These are phyloP conservation scores for Huntiella bhutanensis DNA, from an alignment of 2,329 filamentous ascomycete species.

Conservation along the genomic window DNA sequence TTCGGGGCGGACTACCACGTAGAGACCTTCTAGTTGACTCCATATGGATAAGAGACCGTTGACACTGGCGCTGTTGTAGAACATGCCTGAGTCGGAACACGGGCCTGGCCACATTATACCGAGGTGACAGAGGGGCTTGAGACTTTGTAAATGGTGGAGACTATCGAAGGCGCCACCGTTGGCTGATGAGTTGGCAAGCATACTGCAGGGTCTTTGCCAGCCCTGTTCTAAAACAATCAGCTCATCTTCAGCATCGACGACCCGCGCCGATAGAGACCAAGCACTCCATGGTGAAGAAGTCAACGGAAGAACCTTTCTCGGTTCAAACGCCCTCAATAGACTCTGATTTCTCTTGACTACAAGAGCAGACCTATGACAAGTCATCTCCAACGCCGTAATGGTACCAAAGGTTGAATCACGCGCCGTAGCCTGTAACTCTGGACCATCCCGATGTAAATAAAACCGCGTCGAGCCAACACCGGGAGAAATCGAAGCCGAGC, in stretches of 20 bases:
- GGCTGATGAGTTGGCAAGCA: neutral
- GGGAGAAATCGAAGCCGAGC: neutral
- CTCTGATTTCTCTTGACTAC: neutral
- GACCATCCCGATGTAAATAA: slow-evolving; percentile 8
- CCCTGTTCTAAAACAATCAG: slow-evolving; percentile 9
- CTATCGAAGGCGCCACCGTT: slow-evolving; percentile 3
- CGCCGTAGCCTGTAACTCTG: slow-evolving; percentile 1
- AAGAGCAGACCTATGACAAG: slow-evolving; percentile 1
- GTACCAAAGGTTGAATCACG: slow-evolving; percentile 1
- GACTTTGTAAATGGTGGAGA: slow-evolving; percentile 2
- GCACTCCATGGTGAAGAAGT: slow-evolving; percentile 6
- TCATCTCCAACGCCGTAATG: neutral
- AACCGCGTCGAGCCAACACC: neutral
- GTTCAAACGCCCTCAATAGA: neutral
- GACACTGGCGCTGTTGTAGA: slow-evolving; percentile 2
- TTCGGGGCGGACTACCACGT: slow-evolving; percentile 9
- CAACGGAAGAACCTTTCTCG: neutral
- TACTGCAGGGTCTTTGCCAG: slow-evolving; percentile 8
- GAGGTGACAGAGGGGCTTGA: neutral
- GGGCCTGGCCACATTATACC: slow-evolving; percentile 9
- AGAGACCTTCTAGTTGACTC: slow-evolving; percentile 6
- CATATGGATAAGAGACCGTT: slow-evolving; percentile 2
- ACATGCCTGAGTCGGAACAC: slow-evolving; percentile 2
- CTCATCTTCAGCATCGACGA: slow-evolving; percentile 1
- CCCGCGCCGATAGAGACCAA: slow-evolving; percentile 5